A percentile compares a stretch with the other conserved stretches of the same genome.
Conservation (phyloP, 1,284 basidiomycete species). For the Apiotrichum sp. region DNA sequence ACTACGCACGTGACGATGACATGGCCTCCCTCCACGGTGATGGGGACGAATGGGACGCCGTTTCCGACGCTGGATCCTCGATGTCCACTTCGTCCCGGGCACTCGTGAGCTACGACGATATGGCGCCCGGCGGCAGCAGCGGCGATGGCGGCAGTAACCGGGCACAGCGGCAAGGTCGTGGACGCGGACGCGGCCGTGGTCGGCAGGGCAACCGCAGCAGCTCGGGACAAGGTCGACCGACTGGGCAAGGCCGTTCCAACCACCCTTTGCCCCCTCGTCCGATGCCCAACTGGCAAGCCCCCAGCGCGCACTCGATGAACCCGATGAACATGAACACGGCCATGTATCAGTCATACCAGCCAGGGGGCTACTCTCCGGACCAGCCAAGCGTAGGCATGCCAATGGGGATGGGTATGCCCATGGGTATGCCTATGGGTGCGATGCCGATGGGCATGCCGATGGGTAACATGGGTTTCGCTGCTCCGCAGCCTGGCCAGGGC, state of each 20-base stretch:
- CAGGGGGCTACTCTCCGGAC: conserved; percentile 9
- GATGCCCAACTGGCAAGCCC: background rate
- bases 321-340: background rate
- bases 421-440: conserved; percentile 1
- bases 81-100: conserved; percentile 3
- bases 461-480: conserved; percentile 5
- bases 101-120: conserved; percentile 20
- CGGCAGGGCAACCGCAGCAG: no score
- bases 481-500: conserved; percentile 1
- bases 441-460: conserved; percentile 7
- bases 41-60: conserved; percentile 16
- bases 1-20: conserved; percentile 27
- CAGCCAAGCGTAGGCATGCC: conserved; percentile 11
- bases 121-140: conserved; percentile 9
- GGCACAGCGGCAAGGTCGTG: conserved; percentile 21
- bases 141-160: conserved; percentile 19
- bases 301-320: background rate
- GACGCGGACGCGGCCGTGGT: conserved; percentile 1
- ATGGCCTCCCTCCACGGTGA: conserved; percentile 24
- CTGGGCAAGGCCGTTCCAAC: background rate
- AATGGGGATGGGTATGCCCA: conserved; percentile 8
- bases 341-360: conserved; percentile 8
- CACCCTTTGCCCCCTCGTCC: conserved; percentile 7
- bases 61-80: conserved; percentile 14
- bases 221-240: background rate